Conservation (phyloP, 1,139 yeast genomes). For the Maudiozyma humilis region DNA sequence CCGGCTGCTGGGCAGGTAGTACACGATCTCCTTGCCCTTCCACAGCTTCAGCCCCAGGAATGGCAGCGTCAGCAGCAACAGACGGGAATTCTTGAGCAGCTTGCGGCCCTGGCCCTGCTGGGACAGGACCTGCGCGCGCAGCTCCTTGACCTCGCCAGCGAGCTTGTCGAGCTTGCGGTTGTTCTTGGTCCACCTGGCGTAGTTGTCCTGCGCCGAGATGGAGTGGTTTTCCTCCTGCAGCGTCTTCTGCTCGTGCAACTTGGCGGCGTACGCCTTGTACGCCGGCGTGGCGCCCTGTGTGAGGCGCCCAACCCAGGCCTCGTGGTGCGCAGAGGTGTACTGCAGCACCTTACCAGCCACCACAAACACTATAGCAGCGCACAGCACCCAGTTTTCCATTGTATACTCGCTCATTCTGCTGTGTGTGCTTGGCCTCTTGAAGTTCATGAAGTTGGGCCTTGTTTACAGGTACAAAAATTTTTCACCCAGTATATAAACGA, state of each 20-base stretch:
- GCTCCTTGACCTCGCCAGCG: slow-evolving; percentile 41
- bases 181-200: slow-evolving; percentile 92
- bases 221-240: slow-evolving; percentile 47
- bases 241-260: slow-evolving; percentile 41
- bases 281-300: slow-evolving; percentile 11
- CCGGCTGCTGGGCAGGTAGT: slow-evolving; percentile 21
- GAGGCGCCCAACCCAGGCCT: slow-evolving; percentile 21
- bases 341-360: slow-evolving; percentile 19
- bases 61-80: slow-evolving; percentile 26
- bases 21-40: slow-evolving; percentile 30
- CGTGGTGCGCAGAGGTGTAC: slow-evolving; percentile 21
- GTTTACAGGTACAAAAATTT: background rate
- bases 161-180: slow-evolving; percentile 63
- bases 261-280: slow-evolving; percentile 32
- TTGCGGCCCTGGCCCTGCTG: slow-evolving; percentile 43
- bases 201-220: slow-evolving; percentile 84
- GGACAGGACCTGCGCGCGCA: slow-evolving; percentile 46
- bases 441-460: background rate
- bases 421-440: background rate
- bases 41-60: slow-evolving; percentile 27
- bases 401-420: background rate
- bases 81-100: slow-evolving; percentile 25
- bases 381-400: slow-evolving; percentile 20
- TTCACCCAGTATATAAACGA: no score
- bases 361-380: slow-evolving; percentile 25